These are phyloP conservation scores for Moesziomyces aphidis DNA, from an alignment of 1,284 basidiomycete genomes.

Conservation along the genomic window DNA sequence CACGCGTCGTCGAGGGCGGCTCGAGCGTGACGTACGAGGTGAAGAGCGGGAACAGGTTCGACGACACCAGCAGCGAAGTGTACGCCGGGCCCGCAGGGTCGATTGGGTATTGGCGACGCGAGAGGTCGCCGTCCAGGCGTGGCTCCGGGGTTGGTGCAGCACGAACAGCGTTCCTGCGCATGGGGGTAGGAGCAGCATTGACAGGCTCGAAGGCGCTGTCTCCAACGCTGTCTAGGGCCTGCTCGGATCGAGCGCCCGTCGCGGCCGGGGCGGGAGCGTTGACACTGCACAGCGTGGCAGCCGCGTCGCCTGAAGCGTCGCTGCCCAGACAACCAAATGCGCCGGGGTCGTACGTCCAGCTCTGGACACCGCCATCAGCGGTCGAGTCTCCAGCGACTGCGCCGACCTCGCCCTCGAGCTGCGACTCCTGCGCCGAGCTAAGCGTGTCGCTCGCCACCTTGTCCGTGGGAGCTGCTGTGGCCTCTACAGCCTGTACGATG, in stretches of 20 bases:
- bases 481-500: slow-evolving; percentile 15
- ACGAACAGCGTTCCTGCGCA: neutral
- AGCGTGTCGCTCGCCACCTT: slow-evolving; percentile 27
- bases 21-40: slow-evolving; percentile 31
- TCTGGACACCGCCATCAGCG: slow-evolving; percentile 3
- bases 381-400: neutral
- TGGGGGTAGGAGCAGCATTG: neutral
- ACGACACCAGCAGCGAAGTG: neutral
- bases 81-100: neutral
- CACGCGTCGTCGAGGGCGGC: slow-evolving; percentile 20
- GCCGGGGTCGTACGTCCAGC: slow-evolving; percentile 40
- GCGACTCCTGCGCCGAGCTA: slow-evolving; percentile 5
- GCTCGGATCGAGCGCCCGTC: neutral
- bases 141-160: slow-evolving; percentile 18
- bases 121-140: neutral
- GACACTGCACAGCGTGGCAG: slow-evolving; percentile 33
- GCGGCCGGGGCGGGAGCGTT: slow-evolving; percentile 10
- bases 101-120: slow-evolving; percentile 17
- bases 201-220: slow-evolving; percentile 12
- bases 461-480: slow-evolving; percentile 12
- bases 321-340: slow-evolving; percentile 34
- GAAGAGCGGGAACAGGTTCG: slow-evolving; percentile 44
- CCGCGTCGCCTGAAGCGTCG: slow-evolving; percentile 4
- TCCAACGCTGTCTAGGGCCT: neutral
- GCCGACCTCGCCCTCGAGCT: slow-evolving; percentile 9